Evolutionary conservation across 306 rosid genomes (phyloP), one percentile per base, ranked within the genome.

Genomic region (Amphicarpaea edgeworthii): DNA sequence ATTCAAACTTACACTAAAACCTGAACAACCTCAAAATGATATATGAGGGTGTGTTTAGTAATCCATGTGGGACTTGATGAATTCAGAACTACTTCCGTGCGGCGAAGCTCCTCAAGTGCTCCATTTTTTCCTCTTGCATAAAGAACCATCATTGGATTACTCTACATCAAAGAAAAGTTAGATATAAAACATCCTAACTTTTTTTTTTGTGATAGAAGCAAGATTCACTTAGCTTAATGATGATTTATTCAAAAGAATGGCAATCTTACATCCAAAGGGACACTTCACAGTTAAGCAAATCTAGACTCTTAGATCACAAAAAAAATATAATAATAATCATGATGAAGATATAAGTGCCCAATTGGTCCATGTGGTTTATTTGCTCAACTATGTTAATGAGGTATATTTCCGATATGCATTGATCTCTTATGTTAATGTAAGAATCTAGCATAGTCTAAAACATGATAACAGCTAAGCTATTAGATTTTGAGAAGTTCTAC

Each of bases 11-110:
- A 91, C 97, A 91, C 82, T 70, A 91, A 81, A 75, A 64, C 79
- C 82, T 91, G 93, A 72, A 91, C 87, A 77, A 85, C 88, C 87
- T 91, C 90, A 72, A 91, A 91, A 69, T 89, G 93, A 77, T 81
- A 89, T 15, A 83, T 83, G 75, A 89, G 70, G 62, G 75, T 83
- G 54, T 85, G 91, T 66, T 83, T 91, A 57, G 82, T 72, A 76
- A 89, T 91, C 97, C 97, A 91, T 21, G 77, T 73, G 30, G 95
- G 95, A 78, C 85, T 82, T 62, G 87, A 77, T 20, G 97, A 88
- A 85, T 91, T 88, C 40, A 82, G 73, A 76, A 91, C 73, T 45
- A 91, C 93, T 85, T 91, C 97, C 0, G 97, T 91, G 68, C 97
- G 97, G 68, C 83, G 80, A 68, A 91, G 81, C 80, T 91, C 95